Evolutionary conservation across 2,329 filamentous ascomycete genomes (phyloP).

Genomic region (Aspergillus hortae): DNA sequence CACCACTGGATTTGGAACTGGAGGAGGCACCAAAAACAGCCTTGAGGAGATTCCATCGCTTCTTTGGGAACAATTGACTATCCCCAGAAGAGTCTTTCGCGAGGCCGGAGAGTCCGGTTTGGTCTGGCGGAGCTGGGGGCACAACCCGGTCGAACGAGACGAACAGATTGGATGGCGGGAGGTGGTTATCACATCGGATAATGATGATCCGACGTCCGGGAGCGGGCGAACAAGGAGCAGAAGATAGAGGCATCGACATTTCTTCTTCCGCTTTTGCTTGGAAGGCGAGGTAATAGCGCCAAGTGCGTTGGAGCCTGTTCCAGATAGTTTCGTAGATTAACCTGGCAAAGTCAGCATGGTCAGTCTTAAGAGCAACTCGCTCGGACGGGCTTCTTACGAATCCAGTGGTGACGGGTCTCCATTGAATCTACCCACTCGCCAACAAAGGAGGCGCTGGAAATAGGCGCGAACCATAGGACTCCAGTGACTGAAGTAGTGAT

Average conservation of each 20-base stretch:
- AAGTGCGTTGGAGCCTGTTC: slow-evolving; percentile 66
- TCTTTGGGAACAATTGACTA: slow-evolving; percentile 29
- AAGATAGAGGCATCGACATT: slow-evolving; percentile 61
- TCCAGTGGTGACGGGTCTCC: slow-evolving; percentile 64
- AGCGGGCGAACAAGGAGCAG: slow-evolving; percentile 77
- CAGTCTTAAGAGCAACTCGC: neutral
- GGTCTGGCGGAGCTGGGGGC: slow-evolving; percentile 31
- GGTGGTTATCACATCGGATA: slow-evolving; percentile 70
- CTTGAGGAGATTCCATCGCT: slow-evolving; percentile 51
- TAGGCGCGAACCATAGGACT: slow-evolving; percentile 93
- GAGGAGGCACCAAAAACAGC: slow-evolving; percentile 47
- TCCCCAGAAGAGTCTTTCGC: slow-evolving; percentile 20
- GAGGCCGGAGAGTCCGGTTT: slow-evolving; percentile 32
- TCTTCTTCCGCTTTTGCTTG: slow-evolving; percentile 62
- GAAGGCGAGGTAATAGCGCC: slow-evolving; percentile 76
- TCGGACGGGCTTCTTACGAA: slow-evolving; percentile 52
- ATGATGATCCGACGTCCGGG: slow-evolving; percentile 85
- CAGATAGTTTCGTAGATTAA: slow-evolving; percentile 67
- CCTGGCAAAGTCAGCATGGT: slow-evolving; percentile 39
- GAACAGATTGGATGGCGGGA: slow-evolving; percentile 52
- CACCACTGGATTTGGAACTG: slow-evolving; percentile 43
- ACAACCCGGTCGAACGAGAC: slow-evolving; percentile 63
- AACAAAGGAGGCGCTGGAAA: slow-evolving; percentile 85
- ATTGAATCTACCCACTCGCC: slow-evolving; percentile 76
- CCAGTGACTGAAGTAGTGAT: slow-evolving; percentile 86